These are phyloP conservation scores for Kluyveromyces sp. DNA, from an alignment of 1,139 yeast species.

Conservation along the genomic window DNA sequence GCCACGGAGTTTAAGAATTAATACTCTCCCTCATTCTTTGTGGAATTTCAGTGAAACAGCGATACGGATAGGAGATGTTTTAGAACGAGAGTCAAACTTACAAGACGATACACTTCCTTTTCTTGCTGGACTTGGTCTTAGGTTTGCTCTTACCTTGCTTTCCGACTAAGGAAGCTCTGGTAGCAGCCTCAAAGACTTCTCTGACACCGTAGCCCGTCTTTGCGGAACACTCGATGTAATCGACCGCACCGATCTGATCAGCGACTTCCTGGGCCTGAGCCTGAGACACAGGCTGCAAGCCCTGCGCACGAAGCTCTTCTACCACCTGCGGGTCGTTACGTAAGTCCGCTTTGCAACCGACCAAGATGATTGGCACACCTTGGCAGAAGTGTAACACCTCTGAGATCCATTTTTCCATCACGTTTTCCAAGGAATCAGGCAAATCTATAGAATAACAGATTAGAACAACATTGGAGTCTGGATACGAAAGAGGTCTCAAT, in stretches of 20 bases:
- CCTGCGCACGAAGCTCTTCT: slow-evolving; percentile 65
- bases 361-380: slow-evolving; percentile 87
- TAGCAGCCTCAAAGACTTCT: slow-evolving; percentile 88
- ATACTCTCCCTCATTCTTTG: no score
- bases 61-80: no score
- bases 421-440: slow-evolving; percentile 87
- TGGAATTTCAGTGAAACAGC: no score
- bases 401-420: slow-evolving; percentile 88
- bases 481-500: slow-evolving; percentile 85
- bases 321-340: slow-evolving; percentile 74
- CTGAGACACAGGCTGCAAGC: slow-evolving; percentile 66
- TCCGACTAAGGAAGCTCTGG: slow-evolving; percentile 47
- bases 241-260: slow-evolving; percentile 77
- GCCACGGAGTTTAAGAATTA: no score
- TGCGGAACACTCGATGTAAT: slow-evolving; percentile 90
- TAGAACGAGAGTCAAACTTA: no score
- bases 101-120: slow-evolving; percentile 35
- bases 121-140: slow-evolving; percentile 27
- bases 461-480: slow-evolving; percentile 84
- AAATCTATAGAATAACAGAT: slow-evolving; percentile 87
- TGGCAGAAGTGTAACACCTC: slow-evolving; percentile 92
- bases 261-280: slow-evolving; percentile 83
- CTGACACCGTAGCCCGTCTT: slow-evolving; percentile 85
- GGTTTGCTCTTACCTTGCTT: slow-evolving; percentile 29
- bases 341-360: slow-evolving; percentile 85